Conservation (phyloP, 257 asterid genomes). For the Mitragyna speciosa region DNA sequence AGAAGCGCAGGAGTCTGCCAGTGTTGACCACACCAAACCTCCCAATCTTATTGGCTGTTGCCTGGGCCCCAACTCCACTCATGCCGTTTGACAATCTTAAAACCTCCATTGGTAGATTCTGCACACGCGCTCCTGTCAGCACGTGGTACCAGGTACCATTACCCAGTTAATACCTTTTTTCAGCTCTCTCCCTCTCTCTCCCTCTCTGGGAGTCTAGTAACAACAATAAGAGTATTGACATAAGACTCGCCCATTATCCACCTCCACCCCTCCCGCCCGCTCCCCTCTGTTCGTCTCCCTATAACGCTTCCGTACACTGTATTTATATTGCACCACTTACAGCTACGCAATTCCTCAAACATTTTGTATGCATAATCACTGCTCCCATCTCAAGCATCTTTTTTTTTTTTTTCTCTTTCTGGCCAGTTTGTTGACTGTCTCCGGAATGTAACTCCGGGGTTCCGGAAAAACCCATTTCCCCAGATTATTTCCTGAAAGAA, state of each 20-base stretch:
- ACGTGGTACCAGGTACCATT: constrained; percentile 37
- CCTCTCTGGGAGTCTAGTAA: constrained; percentile 2
- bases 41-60: constrained; percentile 24
- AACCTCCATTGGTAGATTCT: constrained; percentile 39
- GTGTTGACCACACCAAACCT: constrained; percentile 25
- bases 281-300: constrained; percentile 1
- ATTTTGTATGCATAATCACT: constrained; percentile 3
- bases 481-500: constrained; percentile 11
- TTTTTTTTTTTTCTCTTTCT: constrained; percentile 13
- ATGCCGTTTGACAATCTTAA: constrained; percentile 41
- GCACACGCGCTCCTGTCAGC: constrained; percentile 59
- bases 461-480: constrained; percentile 14
- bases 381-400: no score
- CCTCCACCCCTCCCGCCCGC: constrained; percentile 22
- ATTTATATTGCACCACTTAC: constrained; percentile 14
- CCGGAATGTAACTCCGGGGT: constrained; percentile 35
- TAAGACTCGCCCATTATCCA: constrained; percentile 29
- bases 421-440: constrained; percentile 26
- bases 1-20: constrained; percentile 16
- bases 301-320: constrained; percentile 14
- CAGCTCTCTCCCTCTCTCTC: background rate
- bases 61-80: constrained; percentile 6
- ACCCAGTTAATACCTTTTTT: background rate
- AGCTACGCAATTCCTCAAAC: constrained; percentile 31
- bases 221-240: constrained; percentile 19